Percentiles rank a stretch among this genome's conserved stretches.
These are phyloP conservation scores for Arabidopsis suecica DNA, from an alignment of 345 rosid genomes.

Conservation along the genomic window DNA sequence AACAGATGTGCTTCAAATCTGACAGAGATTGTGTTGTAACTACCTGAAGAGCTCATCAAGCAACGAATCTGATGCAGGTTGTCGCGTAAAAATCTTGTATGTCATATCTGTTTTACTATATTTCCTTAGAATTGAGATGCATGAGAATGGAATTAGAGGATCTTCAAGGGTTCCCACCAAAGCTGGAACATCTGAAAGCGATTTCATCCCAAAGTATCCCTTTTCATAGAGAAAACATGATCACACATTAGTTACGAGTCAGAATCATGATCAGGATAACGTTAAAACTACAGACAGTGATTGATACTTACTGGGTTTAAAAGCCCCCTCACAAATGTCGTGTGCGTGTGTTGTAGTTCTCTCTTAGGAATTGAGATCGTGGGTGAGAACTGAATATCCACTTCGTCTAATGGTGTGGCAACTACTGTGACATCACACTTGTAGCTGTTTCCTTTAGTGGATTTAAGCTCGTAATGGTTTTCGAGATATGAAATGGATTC, in stretches of 20 bases:
- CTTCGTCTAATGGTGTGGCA: conserved; percentile 85
- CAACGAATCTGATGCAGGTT: conserved; percentile 61
- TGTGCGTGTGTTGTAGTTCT: conserved; percentile 85
- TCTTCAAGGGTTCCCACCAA: conserved; percentile 88
- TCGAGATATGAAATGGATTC: conserved; percentile 64
- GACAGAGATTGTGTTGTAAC: conserved; percentile 1
- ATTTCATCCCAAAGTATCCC: conserved; percentile 77
- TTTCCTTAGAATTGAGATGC: conserved; percentile 75
- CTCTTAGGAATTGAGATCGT: conserved; percentile 69
- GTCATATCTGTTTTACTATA: conserved; percentile 59
- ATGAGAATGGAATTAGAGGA: conserved; percentile 74
- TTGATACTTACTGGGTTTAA: conserved; percentile 73
- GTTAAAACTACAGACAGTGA: conserved; percentile 4
- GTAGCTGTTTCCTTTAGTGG: conserved; percentile 69
- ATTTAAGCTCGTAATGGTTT: conserved; percentile 76
- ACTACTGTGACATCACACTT: conserved; percentile 69
- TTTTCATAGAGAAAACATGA: conserved; percentile 42
- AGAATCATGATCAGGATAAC: not conserved
- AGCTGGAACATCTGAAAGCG: conserved; percentile 66
- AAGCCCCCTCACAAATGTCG: conserved; percentile 92
- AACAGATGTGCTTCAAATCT: conserved; percentile 5
- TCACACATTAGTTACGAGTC: conserved; percentile 14
- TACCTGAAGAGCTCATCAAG: conserved; percentile 89
- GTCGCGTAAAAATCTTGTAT: conserved; percentile 82
- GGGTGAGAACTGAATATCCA: conserved; percentile 70